Evolutionary conservation across 2,329 filamentous ascomycete genomes (phyloP).

Genomic region (Rutstroemia sp.): DNA sequence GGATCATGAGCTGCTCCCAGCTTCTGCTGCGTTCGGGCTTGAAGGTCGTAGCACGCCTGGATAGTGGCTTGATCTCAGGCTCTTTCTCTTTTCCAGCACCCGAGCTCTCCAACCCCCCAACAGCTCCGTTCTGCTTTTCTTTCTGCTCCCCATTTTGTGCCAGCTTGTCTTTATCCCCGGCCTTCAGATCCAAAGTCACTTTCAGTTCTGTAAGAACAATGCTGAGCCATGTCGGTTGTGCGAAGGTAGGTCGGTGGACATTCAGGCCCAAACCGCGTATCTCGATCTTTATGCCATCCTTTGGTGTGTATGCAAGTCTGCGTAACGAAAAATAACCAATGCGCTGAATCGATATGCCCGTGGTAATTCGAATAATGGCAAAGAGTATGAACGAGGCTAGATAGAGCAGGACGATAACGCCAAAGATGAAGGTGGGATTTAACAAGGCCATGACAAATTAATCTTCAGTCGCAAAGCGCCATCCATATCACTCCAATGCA

Average conservation of each 20-base stretch:
- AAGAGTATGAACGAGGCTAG: slow-evolving; percentile 89
- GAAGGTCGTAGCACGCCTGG: slow-evolving; percentile 20
- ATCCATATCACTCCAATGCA: background rate
- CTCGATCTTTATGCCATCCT: slow-evolving; percentile 83
- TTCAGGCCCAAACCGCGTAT: slow-evolving; percentile 82
- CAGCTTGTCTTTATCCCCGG: slow-evolving; percentile 44
- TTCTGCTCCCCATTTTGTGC: slow-evolving; percentile 18
- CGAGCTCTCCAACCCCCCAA: slow-evolving; percentile 17
- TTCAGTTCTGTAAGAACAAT: slow-evolving; percentile 80
- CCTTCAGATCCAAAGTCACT: slow-evolving; percentile 71
- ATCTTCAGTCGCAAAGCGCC: slow-evolving; percentile 5
- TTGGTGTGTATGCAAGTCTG: slow-evolving; percentile 81
- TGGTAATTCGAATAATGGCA: slow-evolving; percentile 84
- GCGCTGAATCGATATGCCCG: slow-evolving; percentile 90
- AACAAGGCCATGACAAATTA: slow-evolving; percentile 50
- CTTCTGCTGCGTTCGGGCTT: slow-evolving; percentile 54
- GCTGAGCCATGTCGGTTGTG: slow-evolving; percentile 94
- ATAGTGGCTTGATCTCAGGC: slow-evolving; percentile 16
- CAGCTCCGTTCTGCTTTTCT: slow-evolving; percentile 7
- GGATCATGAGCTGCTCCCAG: slow-evolving; percentile 69
- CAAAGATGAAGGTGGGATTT: slow-evolving; percentile 76
- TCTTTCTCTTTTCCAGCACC: slow-evolving; percentile 12
- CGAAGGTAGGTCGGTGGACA: slow-evolving; percentile 89
- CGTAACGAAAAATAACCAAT: slow-evolving; percentile 89
- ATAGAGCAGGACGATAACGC: slow-evolving; percentile 78